phyloP scores from a whole-genome alignment of 2,329 filamentous ascomycete species.

The Nannizziopsis barbatae region DNA sequence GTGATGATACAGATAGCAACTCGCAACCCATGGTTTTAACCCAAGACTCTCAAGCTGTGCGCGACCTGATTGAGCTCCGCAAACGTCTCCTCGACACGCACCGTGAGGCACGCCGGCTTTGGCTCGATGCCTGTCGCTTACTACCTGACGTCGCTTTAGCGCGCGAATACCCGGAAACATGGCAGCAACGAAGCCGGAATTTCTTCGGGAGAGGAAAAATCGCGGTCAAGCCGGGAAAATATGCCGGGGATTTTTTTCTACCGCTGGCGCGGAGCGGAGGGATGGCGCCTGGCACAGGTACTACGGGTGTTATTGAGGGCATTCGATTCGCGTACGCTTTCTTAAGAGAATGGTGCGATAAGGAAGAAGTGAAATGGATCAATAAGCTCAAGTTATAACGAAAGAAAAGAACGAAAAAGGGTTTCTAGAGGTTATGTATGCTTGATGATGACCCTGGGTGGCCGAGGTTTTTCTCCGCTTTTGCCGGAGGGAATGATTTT shows the following conservation, averaged over 20 bases:
- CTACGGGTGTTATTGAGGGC: constrained; percentile 35
- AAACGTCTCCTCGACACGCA: constrained; percentile 32
- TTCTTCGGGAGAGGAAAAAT: constrained; percentile 29
- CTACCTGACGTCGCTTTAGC: constrained; percentile 34
- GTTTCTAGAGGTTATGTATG: too few species aligned
- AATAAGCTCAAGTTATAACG: constrained; percentile 32
- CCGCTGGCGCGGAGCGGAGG: constrained; percentile 26
- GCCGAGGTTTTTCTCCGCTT: neutral
- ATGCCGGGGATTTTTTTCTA: constrained; percentile 32
- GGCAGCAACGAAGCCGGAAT: constrained; percentile 32
- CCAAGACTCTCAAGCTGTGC: constrained; percentile 29
- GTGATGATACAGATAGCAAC: constrained; percentile 20
- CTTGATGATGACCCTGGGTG: too few species aligned
- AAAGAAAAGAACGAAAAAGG: neutral
- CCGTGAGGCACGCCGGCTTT: constrained; percentile 34
- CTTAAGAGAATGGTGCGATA: constrained; percentile 38
- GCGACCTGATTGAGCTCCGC: constrained; percentile 33
- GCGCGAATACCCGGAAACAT: constrained; percentile 35
- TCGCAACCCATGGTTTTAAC: constrained; percentile 27
- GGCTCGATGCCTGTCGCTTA: constrained; percentile 33
- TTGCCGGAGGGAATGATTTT: neutral
- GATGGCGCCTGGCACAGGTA: constrained; percentile 17
- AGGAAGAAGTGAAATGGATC: constrained; percentile 37
- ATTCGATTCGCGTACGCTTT: constrained; percentile 36
- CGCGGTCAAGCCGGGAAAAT: constrained; percentile 26